These are phyloP conservation scores for Boechera stricta DNA, from an alignment of 345 rosid species.

Conservation along the genomic window DNA sequence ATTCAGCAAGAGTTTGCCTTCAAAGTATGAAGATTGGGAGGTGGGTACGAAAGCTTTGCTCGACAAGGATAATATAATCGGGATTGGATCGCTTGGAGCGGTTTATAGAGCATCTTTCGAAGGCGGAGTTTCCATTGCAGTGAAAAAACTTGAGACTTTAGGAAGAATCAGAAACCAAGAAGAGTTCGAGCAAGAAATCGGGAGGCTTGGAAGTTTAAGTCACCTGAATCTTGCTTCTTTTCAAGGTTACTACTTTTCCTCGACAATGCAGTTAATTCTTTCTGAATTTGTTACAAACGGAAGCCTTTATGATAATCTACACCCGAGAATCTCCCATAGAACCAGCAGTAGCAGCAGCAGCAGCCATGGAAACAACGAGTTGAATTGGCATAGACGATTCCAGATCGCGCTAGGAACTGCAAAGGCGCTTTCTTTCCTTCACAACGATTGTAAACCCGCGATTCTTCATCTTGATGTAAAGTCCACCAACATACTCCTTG, in stretches of 20 bases:
- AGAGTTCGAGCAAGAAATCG: conserved; percentile 91
- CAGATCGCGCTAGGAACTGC: conserved; percentile 87
- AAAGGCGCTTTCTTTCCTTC: conserved; percentile 86
- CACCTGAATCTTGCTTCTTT: conserved; percentile 77
- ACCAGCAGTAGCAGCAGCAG: conserved; percentile 48
- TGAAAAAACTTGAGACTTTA: conserved; percentile 86
- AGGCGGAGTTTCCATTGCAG: conserved; percentile 88
- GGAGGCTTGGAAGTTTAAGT: conserved; percentile 69
- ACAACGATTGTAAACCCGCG: conserved; percentile 86
- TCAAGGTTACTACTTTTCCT: conserved; percentile 92
- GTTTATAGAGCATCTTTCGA: conserved; percentile 83
- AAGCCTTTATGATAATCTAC: conserved; percentile 79
- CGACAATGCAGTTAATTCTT: conserved; percentile 78
- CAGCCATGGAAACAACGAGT: conserved; percentile 57
- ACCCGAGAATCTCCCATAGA: conserved; percentile 55
- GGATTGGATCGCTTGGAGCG: conserved; percentile 83
- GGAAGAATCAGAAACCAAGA: conserved; percentile 91
- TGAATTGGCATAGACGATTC: conserved; percentile 84
- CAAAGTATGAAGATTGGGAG: conserved; percentile 97
- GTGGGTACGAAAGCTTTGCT: conserved; percentile 90
- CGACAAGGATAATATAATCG: conserved; percentile 83
- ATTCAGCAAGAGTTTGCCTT: conserved; percentile 90
- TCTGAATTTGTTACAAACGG: conserved; percentile 78
- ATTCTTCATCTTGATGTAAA: conserved; percentile 92
- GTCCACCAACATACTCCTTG: conserved; percentile 84